Conservation (phyloP, 805 yeast genomes). For the Candida verbasci region DNA sequence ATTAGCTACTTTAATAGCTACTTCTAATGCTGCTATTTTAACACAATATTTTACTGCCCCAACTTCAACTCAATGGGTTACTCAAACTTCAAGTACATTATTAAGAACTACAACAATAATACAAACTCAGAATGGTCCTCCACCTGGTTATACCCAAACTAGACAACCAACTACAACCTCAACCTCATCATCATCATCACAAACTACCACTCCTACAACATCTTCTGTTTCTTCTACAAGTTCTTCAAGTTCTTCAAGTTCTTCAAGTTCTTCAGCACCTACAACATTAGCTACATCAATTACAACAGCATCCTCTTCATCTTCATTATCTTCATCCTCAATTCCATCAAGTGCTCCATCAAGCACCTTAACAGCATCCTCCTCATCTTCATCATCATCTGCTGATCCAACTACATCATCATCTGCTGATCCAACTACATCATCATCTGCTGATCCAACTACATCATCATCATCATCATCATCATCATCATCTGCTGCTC, state of each 20-base stretch:
- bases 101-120: conserved; percentile 11
- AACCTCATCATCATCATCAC: background rate
- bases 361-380: conserved; percentile 5
- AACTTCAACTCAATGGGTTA: conserved; percentile 21
- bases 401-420: conserved; percentile 9
- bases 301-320: conserved; percentile 7
- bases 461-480: conserved; percentile 1
- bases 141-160: conserved; percentile 13
- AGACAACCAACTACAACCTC: conserved; percentile 9
- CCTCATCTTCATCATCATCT: conserved; percentile 9
- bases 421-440: conserved; percentile 10
- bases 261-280: background rate
- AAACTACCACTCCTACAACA: conserved; percentile 9
- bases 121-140: conserved; percentile 16
- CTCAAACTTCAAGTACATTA: conserved; percentile 16
- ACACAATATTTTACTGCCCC: conserved; percentile 25
- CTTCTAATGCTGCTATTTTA: conserved; percentile 17
- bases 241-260: background rate
- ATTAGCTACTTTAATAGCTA: conserved; percentile 14
- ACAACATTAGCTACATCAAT: conserved; percentile 1
- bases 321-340: conserved; percentile 7
- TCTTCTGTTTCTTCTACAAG: background rate
- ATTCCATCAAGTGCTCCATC: conserved; percentile 9
- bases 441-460: conserved; percentile 5
- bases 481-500: background rate